Evolutionary conservation across 139 green algal genomes (phyloP).

Genomic region (Micromonas pusilla): DNA sequence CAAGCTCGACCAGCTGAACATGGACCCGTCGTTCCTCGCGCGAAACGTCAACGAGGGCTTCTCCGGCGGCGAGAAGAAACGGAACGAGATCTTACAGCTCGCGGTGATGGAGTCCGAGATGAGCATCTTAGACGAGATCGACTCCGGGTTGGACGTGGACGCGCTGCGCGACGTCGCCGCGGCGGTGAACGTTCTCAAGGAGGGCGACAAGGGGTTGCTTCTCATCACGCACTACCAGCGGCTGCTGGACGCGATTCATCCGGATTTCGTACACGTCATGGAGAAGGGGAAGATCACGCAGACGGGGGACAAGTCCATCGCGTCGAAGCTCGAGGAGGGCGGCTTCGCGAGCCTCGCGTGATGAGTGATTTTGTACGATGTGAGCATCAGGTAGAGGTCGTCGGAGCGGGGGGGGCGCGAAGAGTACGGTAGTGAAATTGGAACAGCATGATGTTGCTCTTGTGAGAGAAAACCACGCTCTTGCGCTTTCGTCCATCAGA

Average conservation of each 20-base stretch:
- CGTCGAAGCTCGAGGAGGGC: conserved; percentile 52
- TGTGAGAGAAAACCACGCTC: too few species aligned
- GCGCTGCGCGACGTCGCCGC: conserved; percentile 54
- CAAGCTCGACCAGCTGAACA: conserved; percentile 92
- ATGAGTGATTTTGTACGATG: not conserved
- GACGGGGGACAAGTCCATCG: conserved; percentile 54
- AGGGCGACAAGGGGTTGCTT: conserved; percentile 53
- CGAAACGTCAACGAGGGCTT: conserved; percentile 99
- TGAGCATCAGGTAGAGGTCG: too few species aligned
- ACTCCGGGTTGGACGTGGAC: conserved; percentile 92
- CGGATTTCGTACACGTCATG: conserved; percentile 77
- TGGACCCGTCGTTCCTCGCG: conserved; percentile 93
- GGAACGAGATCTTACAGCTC: conserved; percentile 89
- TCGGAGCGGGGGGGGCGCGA: too few species aligned
- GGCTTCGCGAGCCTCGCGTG: conserved; percentile 49
- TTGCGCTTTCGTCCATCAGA: too few species aligned
- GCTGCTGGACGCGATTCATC: conserved; percentile 71
- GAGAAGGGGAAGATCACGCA: conserved; percentile 54
- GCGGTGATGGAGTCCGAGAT: conserved; percentile 76
- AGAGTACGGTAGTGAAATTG: too few species aligned
- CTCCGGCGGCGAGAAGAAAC: conserved; percentile 96
- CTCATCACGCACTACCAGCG: conserved; percentile 99
- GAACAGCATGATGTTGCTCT: too few species aligned
- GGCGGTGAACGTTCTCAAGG: conserved; percentile 66
- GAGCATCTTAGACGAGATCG: conserved; percentile 67